These are phyloP conservation scores for Phaseolus coccineus DNA, from an alignment of 331 rosid genomes.

Conservation along the genomic window DNA sequence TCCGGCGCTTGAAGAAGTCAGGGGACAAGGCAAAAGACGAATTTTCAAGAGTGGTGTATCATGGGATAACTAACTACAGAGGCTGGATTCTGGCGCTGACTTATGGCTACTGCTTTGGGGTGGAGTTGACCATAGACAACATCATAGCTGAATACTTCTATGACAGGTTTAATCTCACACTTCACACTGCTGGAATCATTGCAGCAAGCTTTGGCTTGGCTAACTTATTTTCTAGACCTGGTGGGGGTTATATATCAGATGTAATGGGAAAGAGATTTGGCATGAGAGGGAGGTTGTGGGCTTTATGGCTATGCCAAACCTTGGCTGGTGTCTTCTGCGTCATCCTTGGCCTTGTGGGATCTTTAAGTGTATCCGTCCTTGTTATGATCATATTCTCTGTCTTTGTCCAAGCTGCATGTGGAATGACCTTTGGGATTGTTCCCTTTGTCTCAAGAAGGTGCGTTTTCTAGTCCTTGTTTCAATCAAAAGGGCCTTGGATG, in stretches of 20 bases:
- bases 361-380: constrained; percentile 62
- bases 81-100: constrained; percentile 92
- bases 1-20: constrained; percentile 55
- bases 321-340: constrained; percentile 82
- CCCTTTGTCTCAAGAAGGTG: constrained; percentile 97
- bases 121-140: constrained; percentile 81
- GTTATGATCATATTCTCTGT: constrained; percentile 85
- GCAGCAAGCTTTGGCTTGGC: constrained; percentile 95
- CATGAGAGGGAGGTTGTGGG: constrained; percentile 95
- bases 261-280: constrained; percentile 68
- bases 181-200: constrained; percentile 80
- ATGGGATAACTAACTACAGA: constrained; percentile 74
- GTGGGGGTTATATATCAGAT: constrained; percentile 81
- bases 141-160: constrained; percentile 87
- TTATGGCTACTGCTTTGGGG: constrained; percentile 96
- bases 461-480: background rate
- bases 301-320: constrained; percentile 78
- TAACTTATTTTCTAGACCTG: constrained; percentile 78
- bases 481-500: background rate
- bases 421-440: constrained; percentile 94
- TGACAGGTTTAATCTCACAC: constrained; percentile 76
- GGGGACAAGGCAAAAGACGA: constrained; percentile 75
- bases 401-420: constrained; percentile 95
- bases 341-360: constrained; percentile 64
- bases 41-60: constrained; percentile 57